A percentile compares a stretch with the other conserved stretches of the same genome.
Conservation (phyloP, 2,329 filamentous ascomycete species). For the Tolypocladium guangdongense region DNA sequence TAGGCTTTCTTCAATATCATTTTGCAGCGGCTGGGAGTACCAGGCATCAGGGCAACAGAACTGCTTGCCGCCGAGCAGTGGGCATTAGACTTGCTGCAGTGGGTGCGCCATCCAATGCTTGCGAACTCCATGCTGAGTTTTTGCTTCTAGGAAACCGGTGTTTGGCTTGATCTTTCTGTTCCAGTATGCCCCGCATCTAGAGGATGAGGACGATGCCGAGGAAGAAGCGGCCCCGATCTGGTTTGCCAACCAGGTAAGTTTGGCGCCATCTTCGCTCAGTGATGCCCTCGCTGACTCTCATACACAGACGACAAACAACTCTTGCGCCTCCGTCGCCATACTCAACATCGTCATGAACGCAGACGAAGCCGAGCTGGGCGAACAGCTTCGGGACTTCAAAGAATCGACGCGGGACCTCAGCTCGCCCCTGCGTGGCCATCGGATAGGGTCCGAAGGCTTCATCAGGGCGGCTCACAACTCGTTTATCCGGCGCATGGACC, state of each 20-base stretch:
- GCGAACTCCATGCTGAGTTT: neutral
- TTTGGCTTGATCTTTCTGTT: slow-evolving; percentile 87
- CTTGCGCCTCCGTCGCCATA: slow-evolving; percentile 85
- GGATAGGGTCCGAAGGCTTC: slow-evolving; percentile 62
- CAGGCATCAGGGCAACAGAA: slow-evolving; percentile 64
- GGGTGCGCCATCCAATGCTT: slow-evolving; percentile 1
- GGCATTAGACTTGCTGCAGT: slow-evolving; percentile 53
- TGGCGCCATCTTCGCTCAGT: neutral
- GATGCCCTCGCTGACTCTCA: slow-evolving; percentile 4
- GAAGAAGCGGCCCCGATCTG: slow-evolving; percentile 48
- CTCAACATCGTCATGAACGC: slow-evolving; percentile 91
- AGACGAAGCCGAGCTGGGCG: slow-evolving; percentile 53
- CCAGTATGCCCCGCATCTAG: slow-evolving; percentile 42
- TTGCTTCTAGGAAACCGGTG: slow-evolving; percentile 50
- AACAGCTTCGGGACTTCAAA: slow-evolving; percentile 63
- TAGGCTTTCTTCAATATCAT: slow-evolving; percentile 81
- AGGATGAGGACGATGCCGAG: slow-evolving; percentile 39
- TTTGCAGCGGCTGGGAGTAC: slow-evolving; percentile 65
- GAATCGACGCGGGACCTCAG: slow-evolving; percentile 56
- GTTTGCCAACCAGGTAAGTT: slow-evolving; percentile 80
- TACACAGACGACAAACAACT: slow-evolving; percentile 61
- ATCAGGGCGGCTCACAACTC: slow-evolving; percentile 81
- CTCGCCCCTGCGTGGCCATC: slow-evolving; percentile 64
- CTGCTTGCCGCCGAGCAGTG: slow-evolving; percentile 62
- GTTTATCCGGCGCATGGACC: slow-evolving; percentile 69